These are phyloP conservation scores for Crithidia sp. DNA, from an alignment of 208 protist species.

Conservation along the genomic window DNA sequence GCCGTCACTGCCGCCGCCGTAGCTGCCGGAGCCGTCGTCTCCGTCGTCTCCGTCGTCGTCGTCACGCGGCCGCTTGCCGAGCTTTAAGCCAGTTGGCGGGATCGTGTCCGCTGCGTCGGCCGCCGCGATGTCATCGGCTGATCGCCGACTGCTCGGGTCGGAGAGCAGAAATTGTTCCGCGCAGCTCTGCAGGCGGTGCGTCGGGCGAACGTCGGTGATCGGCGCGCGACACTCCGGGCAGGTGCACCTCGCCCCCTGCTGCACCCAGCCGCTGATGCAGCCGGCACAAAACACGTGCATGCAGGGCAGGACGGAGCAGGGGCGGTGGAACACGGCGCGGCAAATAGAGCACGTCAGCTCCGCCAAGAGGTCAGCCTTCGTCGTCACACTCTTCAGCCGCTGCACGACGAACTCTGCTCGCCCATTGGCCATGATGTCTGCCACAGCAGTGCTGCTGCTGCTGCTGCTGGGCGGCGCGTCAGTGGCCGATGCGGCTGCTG, in stretches of 20 bases:
- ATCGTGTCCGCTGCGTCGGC: conserved; percentile 66
- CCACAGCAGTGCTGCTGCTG: neutral
- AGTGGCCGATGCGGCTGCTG: neutral
- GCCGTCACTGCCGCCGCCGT: conserved; percentile 19
- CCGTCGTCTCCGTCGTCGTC: conserved; percentile 15
- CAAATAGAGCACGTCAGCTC: conserved; percentile 88
- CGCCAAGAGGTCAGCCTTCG: conserved; percentile 39
- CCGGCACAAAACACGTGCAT: conserved; percentile 89
- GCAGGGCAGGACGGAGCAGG: conserved; percentile 83
- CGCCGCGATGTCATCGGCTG: conserved; percentile 44
- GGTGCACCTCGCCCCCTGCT: conserved; percentile 11
- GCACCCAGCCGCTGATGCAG: conserved; percentile 83
- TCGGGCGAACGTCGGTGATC: conserved; percentile 72
- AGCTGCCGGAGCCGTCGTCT: conserved; percentile 17
- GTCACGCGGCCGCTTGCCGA: conserved; percentile 46
- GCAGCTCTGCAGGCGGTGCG: conserved; percentile 78
- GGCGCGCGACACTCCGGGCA: conserved; percentile 74
- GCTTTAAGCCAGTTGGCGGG: conserved; percentile 44
- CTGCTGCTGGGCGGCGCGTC: no score
- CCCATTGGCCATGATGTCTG: conserved; percentile 15
- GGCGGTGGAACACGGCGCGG: conserved; percentile 62
- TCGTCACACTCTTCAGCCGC: conserved; percentile 48
- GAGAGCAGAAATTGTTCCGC: conserved; percentile 69
- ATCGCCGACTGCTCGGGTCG: conserved; percentile 43
- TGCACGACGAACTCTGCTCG: conserved; percentile 66